Percentiles rank a stretch among this genome's conserved stretches.
Evolutionary conservation across 106 monocot genomes (phyloP).

Genomic region (Iris macrosiphon): DNA sequence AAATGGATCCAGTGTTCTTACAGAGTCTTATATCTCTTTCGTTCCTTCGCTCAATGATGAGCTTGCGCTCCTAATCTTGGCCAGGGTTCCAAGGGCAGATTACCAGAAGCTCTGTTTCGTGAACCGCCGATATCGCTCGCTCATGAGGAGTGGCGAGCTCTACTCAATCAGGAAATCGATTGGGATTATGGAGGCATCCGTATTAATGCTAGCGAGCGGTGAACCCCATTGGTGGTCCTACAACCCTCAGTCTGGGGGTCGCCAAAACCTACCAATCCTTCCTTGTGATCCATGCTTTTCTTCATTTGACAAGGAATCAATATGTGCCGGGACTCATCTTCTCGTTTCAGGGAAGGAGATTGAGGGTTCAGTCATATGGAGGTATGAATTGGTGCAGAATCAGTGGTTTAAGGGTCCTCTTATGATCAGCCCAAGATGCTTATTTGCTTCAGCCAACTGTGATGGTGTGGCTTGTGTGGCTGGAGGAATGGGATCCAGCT

Average conservation of each 20-base stretch:
- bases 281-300: conserved; percentile 30
- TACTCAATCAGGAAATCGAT: conserved; percentile 19
- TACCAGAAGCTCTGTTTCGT: conserved; percentile 17
- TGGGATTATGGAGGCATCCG: conserved; percentile 19
- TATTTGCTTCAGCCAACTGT: conserved; percentile 34
- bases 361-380: conserved; percentile 19
- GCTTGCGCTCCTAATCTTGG: conserved; percentile 25
- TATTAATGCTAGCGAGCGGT: conserved; percentile 28
- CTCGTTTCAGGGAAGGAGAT: conserved; percentile 35
- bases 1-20: not conserved
- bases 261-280: conserved; percentile 19
- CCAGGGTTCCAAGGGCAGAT: conserved; percentile 22
- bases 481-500: conserved; percentile 8
- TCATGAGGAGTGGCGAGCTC: conserved; percentile 20
- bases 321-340: conserved; percentile 31
- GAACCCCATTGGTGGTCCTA: conserved; percentile 30
- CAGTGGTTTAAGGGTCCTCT: conserved; percentile 28
- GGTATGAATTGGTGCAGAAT: conserved; percentile 19
- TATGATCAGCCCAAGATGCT: conserved; percentile 20
- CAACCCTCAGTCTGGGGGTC: conserved; percentile 13
- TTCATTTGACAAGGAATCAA: conserved; percentile 22
- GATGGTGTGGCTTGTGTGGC: conserved; percentile 27
- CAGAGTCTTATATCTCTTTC: conserved; percentile 20
- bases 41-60: conserved; percentile 24
- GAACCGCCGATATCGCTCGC: conserved; percentile 14